Conservation (phyloP, 441 rosid genomes). For the Croton setiger region DNA sequence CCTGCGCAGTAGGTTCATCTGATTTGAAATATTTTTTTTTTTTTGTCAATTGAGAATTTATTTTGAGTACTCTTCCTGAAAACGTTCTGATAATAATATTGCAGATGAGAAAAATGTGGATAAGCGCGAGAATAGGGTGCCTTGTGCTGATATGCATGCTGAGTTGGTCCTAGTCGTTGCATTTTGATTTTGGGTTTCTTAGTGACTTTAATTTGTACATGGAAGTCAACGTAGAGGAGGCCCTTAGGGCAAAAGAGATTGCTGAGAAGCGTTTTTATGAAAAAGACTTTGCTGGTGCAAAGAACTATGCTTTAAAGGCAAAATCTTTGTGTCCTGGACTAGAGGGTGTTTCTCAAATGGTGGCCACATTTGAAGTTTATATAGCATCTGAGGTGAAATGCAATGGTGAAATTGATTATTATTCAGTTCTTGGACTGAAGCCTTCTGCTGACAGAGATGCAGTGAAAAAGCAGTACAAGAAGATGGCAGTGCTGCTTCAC, state of each 20-base stretch:
- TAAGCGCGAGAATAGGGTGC: slow-evolving; percentile 26
- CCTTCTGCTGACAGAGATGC: slow-evolving; percentile 82
- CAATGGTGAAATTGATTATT: slow-evolving; percentile 72
- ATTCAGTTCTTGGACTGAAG: slow-evolving; percentile 82
- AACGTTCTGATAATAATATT: slow-evolving; percentile 22
- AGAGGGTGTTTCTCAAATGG: slow-evolving; percentile 92
- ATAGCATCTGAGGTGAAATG: slow-evolving; percentile 64
- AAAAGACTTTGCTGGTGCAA: slow-evolving; percentile 72
- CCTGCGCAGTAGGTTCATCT: slow-evolving; percentile 1
- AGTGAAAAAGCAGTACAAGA: slow-evolving; percentile 86
- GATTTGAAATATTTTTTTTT: slow-evolving; percentile 14
- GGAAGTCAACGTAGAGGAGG: slow-evolving; percentile 77
- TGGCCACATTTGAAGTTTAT: slow-evolving; percentile 84
- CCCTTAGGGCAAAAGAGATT: slow-evolving; percentile 74
- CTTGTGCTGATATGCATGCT: slow-evolving; percentile 24
- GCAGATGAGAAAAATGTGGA: slow-evolving; percentile 47
- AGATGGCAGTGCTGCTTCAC: slow-evolving; percentile 89
- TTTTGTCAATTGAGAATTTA: slow-evolving; percentile 18
- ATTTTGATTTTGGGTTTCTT: slow-evolving; percentile 26
- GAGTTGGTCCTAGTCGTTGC: slow-evolving; percentile 33
- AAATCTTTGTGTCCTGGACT: slow-evolving; percentile 70
- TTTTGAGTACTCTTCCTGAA: background rate
- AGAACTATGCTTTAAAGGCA: slow-evolving; percentile 77
- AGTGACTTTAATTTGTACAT: slow-evolving; percentile 35
- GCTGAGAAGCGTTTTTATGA: slow-evolving; percentile 86